Evolutionary conservation across 257 asterid genomes (phyloP).

Genomic region (Ballota nigra): DNA sequence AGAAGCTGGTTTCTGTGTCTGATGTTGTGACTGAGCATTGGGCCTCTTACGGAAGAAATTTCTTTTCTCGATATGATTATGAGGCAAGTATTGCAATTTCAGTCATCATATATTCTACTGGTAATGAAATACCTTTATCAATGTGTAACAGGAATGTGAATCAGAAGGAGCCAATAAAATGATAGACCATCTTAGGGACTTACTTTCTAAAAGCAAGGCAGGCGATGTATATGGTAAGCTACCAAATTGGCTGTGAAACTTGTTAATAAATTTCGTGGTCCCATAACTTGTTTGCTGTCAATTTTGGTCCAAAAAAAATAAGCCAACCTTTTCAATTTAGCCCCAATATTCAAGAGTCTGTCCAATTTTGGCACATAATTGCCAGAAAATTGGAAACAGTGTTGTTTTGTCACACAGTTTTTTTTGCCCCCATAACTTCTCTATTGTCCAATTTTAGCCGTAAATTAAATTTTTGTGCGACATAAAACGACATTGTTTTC

Average conservation of each 20-base stretch:
- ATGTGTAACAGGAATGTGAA: slow-evolving; percentile 71
- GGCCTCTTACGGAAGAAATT: slow-evolving; percentile 95
- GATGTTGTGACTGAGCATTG: slow-evolving; percentile 85
- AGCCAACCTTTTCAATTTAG: background rate
- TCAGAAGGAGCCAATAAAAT: slow-evolving; percentile 83
- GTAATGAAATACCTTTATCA: slow-evolving; percentile 16
- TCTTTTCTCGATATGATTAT: slow-evolving; percentile 94
- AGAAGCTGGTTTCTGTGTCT: slow-evolving; percentile 73
- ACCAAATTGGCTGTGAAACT: background rate
- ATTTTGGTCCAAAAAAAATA: background rate
- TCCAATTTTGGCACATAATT: background rate
- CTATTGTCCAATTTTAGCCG: background rate
- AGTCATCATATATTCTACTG: background rate
- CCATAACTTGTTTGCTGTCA: background rate
- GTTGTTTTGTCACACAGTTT: background rate
- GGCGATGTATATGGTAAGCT: slow-evolving; percentile 74
- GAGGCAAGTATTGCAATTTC: slow-evolving; percentile 57
- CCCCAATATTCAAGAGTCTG: background rate
- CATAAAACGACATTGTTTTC: background rate
- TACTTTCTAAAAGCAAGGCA: slow-evolving; percentile 63
- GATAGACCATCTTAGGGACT: slow-evolving; percentile 68
- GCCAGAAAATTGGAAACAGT: background rate
- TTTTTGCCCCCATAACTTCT: too few species aligned
- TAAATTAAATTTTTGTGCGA: too few species aligned
- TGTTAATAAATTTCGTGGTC: background rate